Conservation (phyloP, 805 yeast genomes). For the Wickerhamiella kurtzmanii region DNA sequence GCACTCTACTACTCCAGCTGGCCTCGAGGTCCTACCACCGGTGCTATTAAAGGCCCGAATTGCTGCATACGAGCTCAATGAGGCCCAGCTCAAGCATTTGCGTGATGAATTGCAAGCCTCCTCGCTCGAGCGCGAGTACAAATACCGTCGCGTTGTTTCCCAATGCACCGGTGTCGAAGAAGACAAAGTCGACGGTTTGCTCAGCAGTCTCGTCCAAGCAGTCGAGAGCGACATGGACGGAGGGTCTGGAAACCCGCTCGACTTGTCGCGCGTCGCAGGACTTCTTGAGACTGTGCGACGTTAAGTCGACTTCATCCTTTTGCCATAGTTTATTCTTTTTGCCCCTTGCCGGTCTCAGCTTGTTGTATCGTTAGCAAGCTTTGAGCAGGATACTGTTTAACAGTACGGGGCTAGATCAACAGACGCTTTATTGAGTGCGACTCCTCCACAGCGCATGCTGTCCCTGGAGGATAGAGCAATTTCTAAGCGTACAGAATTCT, state of each 20-base stretch:
- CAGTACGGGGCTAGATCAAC: slow-evolving; percentile 17
- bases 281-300: slow-evolving; percentile 39
- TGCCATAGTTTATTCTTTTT: neutral
- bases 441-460: slow-evolving; percentile 9
- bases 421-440: slow-evolving; percentile 20
- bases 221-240: slow-evolving; percentile 70
- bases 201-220: slow-evolving; percentile 77
- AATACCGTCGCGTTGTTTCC: slow-evolving; percentile 79
- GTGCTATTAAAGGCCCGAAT: slow-evolving; percentile 50
- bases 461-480: slow-evolving; percentile 15
- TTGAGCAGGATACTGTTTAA: slow-evolving; percentile 19
- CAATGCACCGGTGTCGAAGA: slow-evolving; percentile 82
- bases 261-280: slow-evolving; percentile 41
- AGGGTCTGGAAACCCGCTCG: slow-evolving; percentile 33
- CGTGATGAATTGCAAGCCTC: slow-evolving; percentile 40
- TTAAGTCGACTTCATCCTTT: neutral
- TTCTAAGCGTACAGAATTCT: slow-evolving; percentile 15
- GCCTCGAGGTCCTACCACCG: slow-evolving; percentile 14
- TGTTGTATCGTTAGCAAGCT: slow-evolving; percentile 10
- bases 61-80: slow-evolving; percentile 64
- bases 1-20: slow-evolving; percentile 1
- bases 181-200: slow-evolving; percentile 60
- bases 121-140: slow-evolving; percentile 47
- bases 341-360: slow-evolving; percentile 23
- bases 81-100: slow-evolving; percentile 39